Evolutionary conservation across 345 rosid species (phyloP), one percentile per base, ranked within the genome.

Genomic region (Erucastrum elatum): DNA sequence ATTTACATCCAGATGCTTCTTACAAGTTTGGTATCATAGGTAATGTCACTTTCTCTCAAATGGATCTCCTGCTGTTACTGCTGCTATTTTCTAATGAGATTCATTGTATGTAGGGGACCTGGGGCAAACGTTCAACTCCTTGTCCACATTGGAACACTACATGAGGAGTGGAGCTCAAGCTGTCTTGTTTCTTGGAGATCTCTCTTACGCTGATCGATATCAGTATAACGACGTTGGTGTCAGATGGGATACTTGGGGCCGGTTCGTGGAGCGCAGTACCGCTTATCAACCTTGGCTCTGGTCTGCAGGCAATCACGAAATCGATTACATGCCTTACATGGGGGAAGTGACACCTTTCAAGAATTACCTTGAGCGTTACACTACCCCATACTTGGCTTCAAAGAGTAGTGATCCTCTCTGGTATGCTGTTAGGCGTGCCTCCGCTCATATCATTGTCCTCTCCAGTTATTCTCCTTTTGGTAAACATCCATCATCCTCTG

Each of bases 221-320:
- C 68, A 78, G 70, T 90, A 89, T 72, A 85, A 85, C 64, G 93
- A 95, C 64, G 96, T 93, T 77, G 94, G 96, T 59, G 64, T 84
- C 26, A 81, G 98, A 75, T 95, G 98, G 99, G 98, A 95, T 83
- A 80, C 90, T 12, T 95, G 98, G 99, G 99, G 92, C 15, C 92
- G 93, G 67, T 93, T 95, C 75, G 83, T 86, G 68, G 99, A 95
- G 89, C 84, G 6, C 66, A 89, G 94, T 84, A 81, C 97, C 16
- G 99, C 99, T 68, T 95, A 88, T 86, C 96, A 90, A 78, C 98
- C 98, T 10, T 95, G 98, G 99, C 80, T 91, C 64, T 95, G 97
- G 97, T 85, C 91, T 82, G 97, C 87, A 75, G 98, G 99, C 77
- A 95, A 93, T 82, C 99, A 95, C 63, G 98, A 93, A 75, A 78